Percentiles rank a stretch among this genome's conserved stretches.
Evolutionary conservation across 352 stramenopile species (phyloP).

Genomic region (Thalassiosira sp.): DNA sequence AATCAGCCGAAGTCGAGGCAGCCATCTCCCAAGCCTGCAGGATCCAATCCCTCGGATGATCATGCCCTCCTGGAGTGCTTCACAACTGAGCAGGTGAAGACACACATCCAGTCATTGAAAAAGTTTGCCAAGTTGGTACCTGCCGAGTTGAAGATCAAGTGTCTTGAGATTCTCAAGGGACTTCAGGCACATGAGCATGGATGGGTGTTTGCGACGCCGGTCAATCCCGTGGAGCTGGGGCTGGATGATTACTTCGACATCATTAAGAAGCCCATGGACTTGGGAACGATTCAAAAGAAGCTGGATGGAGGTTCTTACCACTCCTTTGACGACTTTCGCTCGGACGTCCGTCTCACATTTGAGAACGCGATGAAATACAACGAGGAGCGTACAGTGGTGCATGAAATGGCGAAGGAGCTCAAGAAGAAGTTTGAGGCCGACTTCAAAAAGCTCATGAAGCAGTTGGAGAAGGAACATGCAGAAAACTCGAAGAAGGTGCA

Average conservation of each 20-base stretch:
- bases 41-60: conserved; percentile 54
- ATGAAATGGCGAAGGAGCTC: conserved; percentile 94
- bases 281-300: conserved; percentile 95
- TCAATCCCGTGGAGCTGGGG: conserved; percentile 93
- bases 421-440: conserved; percentile 92
- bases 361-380: conserved; percentile 94
- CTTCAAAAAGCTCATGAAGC: conserved; percentile 78
- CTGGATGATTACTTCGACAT: conserved; percentile 99
- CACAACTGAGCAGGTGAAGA: conserved; percentile 90
- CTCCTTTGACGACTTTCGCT: conserved; percentile 86
- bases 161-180: conserved; percentile 89
- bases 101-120: conserved; percentile 91
- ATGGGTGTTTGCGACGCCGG: conserved; percentile 95
- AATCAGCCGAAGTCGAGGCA: background rate
- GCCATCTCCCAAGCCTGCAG: conserved; percentile 17
- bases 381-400: conserved; percentile 91
- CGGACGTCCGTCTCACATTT: conserved; percentile 87
- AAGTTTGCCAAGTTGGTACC: conserved; percentile 83
- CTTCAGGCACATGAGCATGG: conserved; percentile 95
- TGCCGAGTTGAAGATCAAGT: conserved; percentile 89
- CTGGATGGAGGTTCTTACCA: conserved; percentile 92
- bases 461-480: conserved; percentile 81
- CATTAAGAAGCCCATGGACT: conserved; percentile 98
- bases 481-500: conserved; percentile 89
- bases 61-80: conserved; percentile 85